Percentiles rank a stretch among this genome's conserved stretches.
These are phyloP conservation scores for Cephalotrichum gorgonifer DNA, from an alignment of 2,329 filamentous ascomycete genomes.

Conservation along the genomic window DNA sequence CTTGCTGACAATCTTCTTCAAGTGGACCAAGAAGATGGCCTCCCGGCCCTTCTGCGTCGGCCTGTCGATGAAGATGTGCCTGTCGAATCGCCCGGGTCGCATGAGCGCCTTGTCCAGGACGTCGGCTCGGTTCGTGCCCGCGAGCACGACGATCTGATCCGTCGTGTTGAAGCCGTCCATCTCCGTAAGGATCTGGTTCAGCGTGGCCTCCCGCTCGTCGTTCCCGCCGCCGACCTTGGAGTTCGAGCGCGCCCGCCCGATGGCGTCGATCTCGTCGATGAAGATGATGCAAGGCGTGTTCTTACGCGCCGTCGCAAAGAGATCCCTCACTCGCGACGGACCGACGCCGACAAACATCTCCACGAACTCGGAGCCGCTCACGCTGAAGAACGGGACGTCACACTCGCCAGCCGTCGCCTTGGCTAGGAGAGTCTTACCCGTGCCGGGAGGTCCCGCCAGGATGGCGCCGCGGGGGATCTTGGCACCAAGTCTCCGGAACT, in stretches of 20 bases:
- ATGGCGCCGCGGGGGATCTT: conserved; percentile 98
- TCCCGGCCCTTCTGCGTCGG: conserved; percentile 95
- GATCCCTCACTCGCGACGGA: conserved; percentile 84
- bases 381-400: conserved; percentile 93
- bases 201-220: conserved; percentile 90
- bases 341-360: conserved; percentile 99
- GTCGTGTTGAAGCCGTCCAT: conserved; percentile 99
- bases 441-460: conserved; percentile 92
- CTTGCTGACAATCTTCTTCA: conserved; percentile 87
- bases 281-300: conserved; percentile 98
- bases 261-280: conserved; percentile 98
- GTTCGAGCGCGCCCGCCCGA: conserved; percentile 82
- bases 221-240: conserved; percentile 66
- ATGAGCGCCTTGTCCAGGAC: conserved; percentile 91
- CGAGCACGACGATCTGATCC: conserved; percentile 92
- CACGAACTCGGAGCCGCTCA: conserved; percentile 96
- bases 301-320: conserved; percentile 91
- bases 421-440: conserved; percentile 92
- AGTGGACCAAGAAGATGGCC: conserved; percentile 91
- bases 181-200: conserved; percentile 97
- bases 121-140: conserved; percentile 92
- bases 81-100: conserved; percentile 92
- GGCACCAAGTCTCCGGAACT: conserved; percentile 86
- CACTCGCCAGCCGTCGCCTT: conserved; percentile 98
- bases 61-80: conserved; percentile 89